Evolutionary conservation across 2,329 filamentous ascomycete species (phyloP), one percentile per base, ranked within the genome.

Genomic region (Colletotrichum karsti): DNA sequence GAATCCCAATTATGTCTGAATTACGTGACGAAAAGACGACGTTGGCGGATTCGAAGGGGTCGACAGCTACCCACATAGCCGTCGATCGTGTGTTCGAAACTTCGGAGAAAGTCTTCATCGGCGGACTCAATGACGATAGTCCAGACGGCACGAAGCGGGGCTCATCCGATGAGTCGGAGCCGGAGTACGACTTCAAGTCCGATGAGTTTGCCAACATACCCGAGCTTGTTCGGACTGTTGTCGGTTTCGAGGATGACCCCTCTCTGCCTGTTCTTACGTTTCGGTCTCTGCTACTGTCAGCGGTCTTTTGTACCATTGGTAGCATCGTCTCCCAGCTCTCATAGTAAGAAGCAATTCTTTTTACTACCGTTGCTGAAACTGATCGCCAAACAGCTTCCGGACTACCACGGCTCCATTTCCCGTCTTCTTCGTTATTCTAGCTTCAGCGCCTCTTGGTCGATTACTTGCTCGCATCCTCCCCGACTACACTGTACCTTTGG

Each of bases 361-460:
- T 20, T n/a, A 0, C 2, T 9, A 12, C 7, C 12, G 22, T 39
- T 12, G 44, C 20, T 15, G 26, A 10, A n/a, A 12, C 51, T 66
- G 22, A 66, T 84, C 87, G 72, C 85, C 89, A 82, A 84, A 83
- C 68, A 80, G 83, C 54, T 90, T 83, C 72, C 82, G 88, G 48
- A 90, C 88, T 2, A 90, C 88, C 0, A 83, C 82, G 46, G 85
- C 86, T 1, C 84, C 85, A 0, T 90, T 89, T 73, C 88, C 87
- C 0, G 83, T 90, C 53, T 89, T 90, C 74, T 90, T 90, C 68
- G 87, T 90, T 46, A 86, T 88, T 70, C 86, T 89, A 54, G 86
- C 85, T 1, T 86, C 82, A 46, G 86, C 87, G 70, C 88, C 88
- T 63, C 79, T 84, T 12, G 87, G 86, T 1, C 77, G 83, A 37